phyloP scores from a whole-genome alignment of 352 stramenopile genomes.

The Phytophthora constricta region DNA sequence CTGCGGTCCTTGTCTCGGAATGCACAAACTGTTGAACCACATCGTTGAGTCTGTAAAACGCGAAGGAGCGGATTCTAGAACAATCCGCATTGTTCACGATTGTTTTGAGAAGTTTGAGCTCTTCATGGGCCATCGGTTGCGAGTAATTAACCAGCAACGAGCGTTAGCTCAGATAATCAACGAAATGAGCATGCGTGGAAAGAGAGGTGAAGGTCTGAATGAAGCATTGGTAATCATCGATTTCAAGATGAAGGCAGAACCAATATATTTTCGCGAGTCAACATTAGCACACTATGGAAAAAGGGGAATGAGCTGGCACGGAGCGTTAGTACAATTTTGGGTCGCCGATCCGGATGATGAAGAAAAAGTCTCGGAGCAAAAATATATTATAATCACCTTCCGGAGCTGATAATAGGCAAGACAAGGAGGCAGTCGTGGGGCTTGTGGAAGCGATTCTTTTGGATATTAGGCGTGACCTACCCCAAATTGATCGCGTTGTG shows the following conservation, averaged over 20 bases:
- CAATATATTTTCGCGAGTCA: constrained; percentile 20
- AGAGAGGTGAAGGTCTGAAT: background rate
- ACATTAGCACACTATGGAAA: constrained; percentile 14
- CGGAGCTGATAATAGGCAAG: constrained; percentile 12
- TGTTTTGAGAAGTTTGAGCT: constrained; percentile 10
- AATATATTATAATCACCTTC: constrained; percentile 20
- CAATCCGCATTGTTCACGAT: background rate
- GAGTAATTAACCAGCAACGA: constrained; percentile 11
- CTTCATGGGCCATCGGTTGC: constrained; percentile 14
- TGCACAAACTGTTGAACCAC: background rate
- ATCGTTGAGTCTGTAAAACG: background rate
- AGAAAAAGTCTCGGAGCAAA: constrained; percentile 7
- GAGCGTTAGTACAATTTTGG: constrained; percentile 20
- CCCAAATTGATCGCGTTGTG: constrained; percentile 24
- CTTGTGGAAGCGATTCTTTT: constrained; percentile 39
- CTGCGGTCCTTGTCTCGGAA: background rate
- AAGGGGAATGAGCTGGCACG: constrained; percentile 15
- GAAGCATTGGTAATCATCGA: constrained; percentile 24
- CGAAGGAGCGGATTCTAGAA: background rate
- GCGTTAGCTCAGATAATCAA: constrained; percentile 1
- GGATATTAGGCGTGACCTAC: constrained; percentile 23
- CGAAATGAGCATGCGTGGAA: constrained; percentile 6
- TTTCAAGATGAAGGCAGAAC: constrained; percentile 16
- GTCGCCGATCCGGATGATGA: background rate
- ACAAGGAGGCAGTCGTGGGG: constrained; percentile 18